Percentiles rank a stretch among this genome's conserved stretches.
phyloP scores from a whole-genome alignment of 768 basidiomycete genomes.

The Lactarius quietus region DNA sequence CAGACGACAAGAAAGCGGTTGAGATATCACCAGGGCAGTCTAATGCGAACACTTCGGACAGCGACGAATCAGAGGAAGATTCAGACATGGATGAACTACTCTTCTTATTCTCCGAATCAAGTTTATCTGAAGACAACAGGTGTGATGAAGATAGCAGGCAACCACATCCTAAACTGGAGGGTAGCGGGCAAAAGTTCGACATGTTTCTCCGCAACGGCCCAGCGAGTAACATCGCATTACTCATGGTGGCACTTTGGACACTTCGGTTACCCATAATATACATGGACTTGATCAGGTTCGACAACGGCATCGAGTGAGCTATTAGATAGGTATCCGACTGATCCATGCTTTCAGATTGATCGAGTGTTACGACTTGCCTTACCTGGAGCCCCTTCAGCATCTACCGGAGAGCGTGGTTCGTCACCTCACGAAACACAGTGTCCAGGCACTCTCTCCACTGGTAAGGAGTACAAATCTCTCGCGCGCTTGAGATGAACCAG shows the following conservation, averaged over 20 bases:
- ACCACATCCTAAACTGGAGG: conserved; percentile 15
- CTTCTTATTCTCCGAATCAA: conserved; percentile 38
- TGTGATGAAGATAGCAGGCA: conserved; percentile 19
- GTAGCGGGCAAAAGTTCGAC: conserved; percentile 16
- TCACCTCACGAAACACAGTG: conserved; percentile 71
- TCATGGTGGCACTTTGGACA: conserved; percentile 76
- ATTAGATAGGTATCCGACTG: background rate
- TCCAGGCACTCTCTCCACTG: conserved; percentile 63
- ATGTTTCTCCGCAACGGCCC: conserved; percentile 37
- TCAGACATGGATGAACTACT: conserved; percentile 41
- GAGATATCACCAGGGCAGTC: background rate
- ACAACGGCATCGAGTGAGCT: background rate
- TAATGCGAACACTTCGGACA: conserved; percentile 30
- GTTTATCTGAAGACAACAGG: conserved; percentile 33
- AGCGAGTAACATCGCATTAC: conserved; percentile 56
- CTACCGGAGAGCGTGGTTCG: conserved; percentile 57
- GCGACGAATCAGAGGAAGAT: conserved; percentile 31
- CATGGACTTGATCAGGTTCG: conserved; percentile 67
- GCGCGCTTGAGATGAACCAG: conserved; percentile 2
- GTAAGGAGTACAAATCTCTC: conserved; percentile 41
- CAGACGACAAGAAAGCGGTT: conserved; percentile 21
- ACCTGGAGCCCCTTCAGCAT: conserved; percentile 64
- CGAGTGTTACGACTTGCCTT: conserved; percentile 73
- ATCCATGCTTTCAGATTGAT: conserved; percentile 49
- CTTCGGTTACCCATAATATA: conserved; percentile 73